Evolutionary conservation across 306 rosid species (phyloP).

Genomic region (Elaeagnus macrophylla): DNA sequence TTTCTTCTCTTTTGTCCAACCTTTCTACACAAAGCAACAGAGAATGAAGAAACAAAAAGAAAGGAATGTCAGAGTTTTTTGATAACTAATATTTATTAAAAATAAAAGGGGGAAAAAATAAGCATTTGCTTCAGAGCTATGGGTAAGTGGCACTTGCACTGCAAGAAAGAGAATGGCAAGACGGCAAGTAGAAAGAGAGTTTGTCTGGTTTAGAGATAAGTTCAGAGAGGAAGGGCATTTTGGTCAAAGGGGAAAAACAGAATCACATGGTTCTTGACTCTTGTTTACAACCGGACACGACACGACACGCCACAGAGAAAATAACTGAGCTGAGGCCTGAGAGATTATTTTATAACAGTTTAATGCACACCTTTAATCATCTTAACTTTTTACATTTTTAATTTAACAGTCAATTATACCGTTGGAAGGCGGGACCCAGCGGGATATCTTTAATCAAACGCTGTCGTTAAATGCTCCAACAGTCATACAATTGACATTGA

Average conservation of each 20-base stretch:
- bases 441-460: too few relatives aligned
- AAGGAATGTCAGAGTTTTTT: constrained; percentile 14
- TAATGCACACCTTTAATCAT: too few relatives aligned
- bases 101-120: not conserved
- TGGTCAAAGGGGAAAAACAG: constrained; percentile 9
- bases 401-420: too few relatives aligned
- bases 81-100: not conserved
- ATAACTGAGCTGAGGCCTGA: too few relatives aligned
- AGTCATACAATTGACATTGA: too few relatives aligned
- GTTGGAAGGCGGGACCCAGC: too few relatives aligned
- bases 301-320: constrained; percentile 21
- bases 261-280: constrained; percentile 27
- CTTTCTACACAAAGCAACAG: not conserved
- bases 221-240: constrained; percentile 12
- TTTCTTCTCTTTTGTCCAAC: constrained; percentile 11
- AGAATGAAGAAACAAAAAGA: constrained; percentile 8
- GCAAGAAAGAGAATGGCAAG: constrained; percentile 11
- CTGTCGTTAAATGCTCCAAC: too few relatives aligned
- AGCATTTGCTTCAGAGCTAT: constrained; percentile 16
- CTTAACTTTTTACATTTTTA: too few relatives aligned
- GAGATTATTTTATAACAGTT: too few relatives aligned
- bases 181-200: not conserved
- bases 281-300: constrained; percentile 22
- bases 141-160: constrained; percentile 26
- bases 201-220: constrained; percentile 13